Percentiles rank a stretch among this genome's conserved stretches.
Conservation (phyloP, 305 asterid genomes). For the Rubia peregrina region DNA sequence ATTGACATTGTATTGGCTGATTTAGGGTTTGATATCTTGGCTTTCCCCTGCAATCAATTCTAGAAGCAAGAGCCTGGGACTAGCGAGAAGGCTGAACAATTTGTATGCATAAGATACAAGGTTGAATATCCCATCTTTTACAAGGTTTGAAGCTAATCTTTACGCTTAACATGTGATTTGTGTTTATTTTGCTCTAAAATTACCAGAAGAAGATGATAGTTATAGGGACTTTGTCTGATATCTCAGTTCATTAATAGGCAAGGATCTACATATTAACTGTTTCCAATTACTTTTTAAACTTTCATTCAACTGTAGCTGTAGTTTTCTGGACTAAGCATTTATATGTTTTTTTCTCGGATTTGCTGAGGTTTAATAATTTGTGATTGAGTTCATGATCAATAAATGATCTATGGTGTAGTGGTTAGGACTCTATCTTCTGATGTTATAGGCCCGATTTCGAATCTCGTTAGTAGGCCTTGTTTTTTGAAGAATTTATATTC, state of each 20-base stretch:
- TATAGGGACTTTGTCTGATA: not conserved
- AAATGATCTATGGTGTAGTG: too few species aligned
- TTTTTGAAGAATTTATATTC: too few species aligned
- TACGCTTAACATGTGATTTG: not conserved
- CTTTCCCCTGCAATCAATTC: slow-evolving; percentile 95
- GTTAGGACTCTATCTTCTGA: too few species aligned
- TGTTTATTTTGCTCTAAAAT: not conserved
- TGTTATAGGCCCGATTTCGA: too few species aligned
- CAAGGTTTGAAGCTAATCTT: slow-evolving; percentile 39
- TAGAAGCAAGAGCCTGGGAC: slow-evolving; percentile 84
- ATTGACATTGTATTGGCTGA: not conserved
- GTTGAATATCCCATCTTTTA: slow-evolving; percentile 89
- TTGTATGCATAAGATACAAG: slow-evolving; percentile 84
- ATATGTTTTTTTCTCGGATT: too few species aligned
- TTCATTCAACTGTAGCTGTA: not conserved
- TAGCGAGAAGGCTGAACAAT: slow-evolving; percentile 67
- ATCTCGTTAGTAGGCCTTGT: too few species aligned
- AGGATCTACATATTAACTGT: not conserved
- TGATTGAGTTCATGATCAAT: too few species aligned
- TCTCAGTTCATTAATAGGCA: not conserved
- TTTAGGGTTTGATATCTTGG: slow-evolving; percentile 83
- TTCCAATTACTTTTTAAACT: not conserved
- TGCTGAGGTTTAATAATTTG: too few species aligned
- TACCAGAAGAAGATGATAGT: not conserved
- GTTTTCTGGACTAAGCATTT: not conserved